phyloP scores from a whole-genome alignment of 2,329 filamentous ascomycete genomes.

The Teratosphaeriaceae sp. region DNA sequence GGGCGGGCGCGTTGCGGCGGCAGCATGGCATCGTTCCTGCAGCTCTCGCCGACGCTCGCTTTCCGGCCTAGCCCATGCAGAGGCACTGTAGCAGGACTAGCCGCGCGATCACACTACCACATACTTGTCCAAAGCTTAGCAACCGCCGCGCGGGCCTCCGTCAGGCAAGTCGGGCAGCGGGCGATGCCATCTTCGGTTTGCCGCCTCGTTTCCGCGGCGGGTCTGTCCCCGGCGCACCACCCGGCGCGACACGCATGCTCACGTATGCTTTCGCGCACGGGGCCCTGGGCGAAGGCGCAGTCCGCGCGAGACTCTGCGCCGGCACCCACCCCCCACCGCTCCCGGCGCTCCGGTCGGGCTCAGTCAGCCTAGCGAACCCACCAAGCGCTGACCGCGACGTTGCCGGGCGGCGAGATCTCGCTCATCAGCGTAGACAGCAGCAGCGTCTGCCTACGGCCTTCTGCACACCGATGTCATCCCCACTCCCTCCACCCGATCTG shows the following conservation, averaged over 20 bases:
- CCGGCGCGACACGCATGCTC: not conserved
- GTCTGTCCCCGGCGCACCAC: too few relatives aligned
- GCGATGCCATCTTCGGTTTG: not conserved
- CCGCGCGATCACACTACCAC: not conserved
- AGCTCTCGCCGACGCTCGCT: not conserved
- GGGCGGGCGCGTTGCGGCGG: not conserved
- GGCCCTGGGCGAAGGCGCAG: not conserved
- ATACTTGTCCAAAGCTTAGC: not conserved
- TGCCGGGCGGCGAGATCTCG: too few relatives aligned
- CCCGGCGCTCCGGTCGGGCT: not conserved
- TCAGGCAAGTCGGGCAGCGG: too few relatives aligned
- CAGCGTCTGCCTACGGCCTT: conserved; percentile 1
- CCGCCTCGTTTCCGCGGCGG: not conserved
- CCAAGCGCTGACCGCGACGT: conserved; percentile 1
- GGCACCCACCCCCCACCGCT: not conserved
- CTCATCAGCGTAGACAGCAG: too few relatives aligned
- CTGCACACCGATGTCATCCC: conserved; percentile 12
- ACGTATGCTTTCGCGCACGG: not conserved
- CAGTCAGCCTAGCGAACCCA: conserved; percentile 2
- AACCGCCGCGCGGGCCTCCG: not conserved
- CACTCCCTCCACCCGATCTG: not conserved
- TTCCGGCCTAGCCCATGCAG: conserved; percentile 1
- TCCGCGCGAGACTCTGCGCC: not conserved
- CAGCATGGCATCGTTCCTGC: not conserved
- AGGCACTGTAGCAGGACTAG: not conserved